Base-by-base conservation (phyloP, 176 grass and related monocot genomes). In the Typha latifolia region DNA sequence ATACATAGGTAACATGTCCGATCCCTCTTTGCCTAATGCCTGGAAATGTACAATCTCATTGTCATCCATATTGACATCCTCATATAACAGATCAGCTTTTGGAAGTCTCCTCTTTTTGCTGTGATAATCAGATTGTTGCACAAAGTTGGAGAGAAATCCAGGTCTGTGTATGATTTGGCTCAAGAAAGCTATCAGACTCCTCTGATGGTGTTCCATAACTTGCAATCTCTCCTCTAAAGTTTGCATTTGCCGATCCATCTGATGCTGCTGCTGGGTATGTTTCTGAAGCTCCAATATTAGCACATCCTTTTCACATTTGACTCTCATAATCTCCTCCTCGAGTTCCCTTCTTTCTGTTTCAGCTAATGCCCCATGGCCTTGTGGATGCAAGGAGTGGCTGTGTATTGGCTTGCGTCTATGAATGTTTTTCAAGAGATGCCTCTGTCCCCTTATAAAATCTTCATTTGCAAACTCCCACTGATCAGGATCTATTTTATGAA, bases 381-480 rank as follows among this genome's bases (percentile, higher is more conserved):
- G 85, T 47, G 29, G 18, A 11, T 86, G 75, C 24, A 83, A 73
- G 51, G 94, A 93, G 70, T 99, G 94, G 65, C 89, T 99, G 84
- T 91, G 85, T 51, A 99, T 86, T 4, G 85, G 94, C 68, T 99
- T 99, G 67, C 89, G 85, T 12, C 94, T 82, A 67, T 90, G 83
- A 66, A 99, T 99, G 55, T 83, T 90, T 79, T 87, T 93, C 64
- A 99, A 53, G 0, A 76, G 76, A 49, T 90, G 64, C 20, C 55
- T 76, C 50, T 90, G 78, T 14, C 89, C 94, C 66, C 75, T 73
- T 52, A 93, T 57, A 49, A 99, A 99, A 26, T 85, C 86, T 0
- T 99, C 94, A 71, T 99, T 99, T 49, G 83, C 78, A 5, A 99
- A 99, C 72, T 99, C 94, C 94, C 94, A 93, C 68, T 90, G 81